Conservation (phyloP, 2,329 filamentous ascomycete genomes). For the Alternaria incomplexa region DNA sequence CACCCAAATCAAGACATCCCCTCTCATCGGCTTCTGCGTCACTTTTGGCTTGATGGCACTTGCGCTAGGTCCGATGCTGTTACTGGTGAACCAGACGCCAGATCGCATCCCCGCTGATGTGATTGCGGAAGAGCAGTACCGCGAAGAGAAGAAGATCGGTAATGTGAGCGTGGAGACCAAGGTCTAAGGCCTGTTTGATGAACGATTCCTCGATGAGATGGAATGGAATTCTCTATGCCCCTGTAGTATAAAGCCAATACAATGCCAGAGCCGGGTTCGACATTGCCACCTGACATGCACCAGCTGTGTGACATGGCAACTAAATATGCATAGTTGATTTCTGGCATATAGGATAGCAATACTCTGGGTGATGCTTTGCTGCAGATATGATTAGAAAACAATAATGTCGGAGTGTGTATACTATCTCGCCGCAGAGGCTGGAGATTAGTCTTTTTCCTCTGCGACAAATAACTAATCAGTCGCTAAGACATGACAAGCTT, state of each 20-base stretch:
- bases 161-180: conserved; percentile 19
- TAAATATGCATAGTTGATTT: background rate
- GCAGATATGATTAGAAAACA: background rate
- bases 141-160: conserved; percentile 21
- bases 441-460: too few relatives aligned
- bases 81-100: conserved; percentile 39
- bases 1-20: conserved; percentile 36
- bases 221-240: background rate
- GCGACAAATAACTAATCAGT: background rate
- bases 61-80: conserved; percentile 40
- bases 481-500: background rate
- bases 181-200: background rate
- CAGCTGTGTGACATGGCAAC: background rate
- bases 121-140: conserved; percentile 31
- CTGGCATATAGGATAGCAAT: background rate
- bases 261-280: background rate
- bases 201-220: background rate
- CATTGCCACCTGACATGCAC: background rate
- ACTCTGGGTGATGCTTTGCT: background rate
- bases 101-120: conserved; percentile 43
- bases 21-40: conserved; percentile 39
- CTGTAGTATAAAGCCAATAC: background rate
- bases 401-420: too few relatives aligned
- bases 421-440: too few relatives aligned
- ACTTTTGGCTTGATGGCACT: conserved; percentile 42